Conservation (phyloP, 1,284 basidiomycete species). For the Marasmius fiardii region DNA sequence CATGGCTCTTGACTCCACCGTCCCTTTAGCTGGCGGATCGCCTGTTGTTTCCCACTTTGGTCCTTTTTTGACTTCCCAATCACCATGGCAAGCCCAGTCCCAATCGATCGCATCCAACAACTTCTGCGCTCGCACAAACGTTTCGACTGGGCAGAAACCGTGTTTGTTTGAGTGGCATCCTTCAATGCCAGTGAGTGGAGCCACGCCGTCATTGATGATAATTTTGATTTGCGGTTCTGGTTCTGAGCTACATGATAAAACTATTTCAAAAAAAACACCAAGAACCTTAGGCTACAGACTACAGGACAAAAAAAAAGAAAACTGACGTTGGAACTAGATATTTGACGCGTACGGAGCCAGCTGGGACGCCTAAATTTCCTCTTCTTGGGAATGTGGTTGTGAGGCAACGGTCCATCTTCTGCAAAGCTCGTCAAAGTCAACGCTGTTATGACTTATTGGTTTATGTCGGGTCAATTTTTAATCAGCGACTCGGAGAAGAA, state of each 20-base stretch:
- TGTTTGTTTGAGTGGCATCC: conserved; percentile 72
- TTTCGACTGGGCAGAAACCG: conserved; percentile 77
- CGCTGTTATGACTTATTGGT: conserved; percentile 73
- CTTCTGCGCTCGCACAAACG: conserved; percentile 72
- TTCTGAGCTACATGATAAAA: conserved; percentile 52
- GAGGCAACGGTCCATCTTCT: conserved; percentile 63
- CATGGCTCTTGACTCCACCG: too few relatives aligned
- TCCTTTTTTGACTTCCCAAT: conserved; percentile 63
- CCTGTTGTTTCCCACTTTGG: conserved; percentile 60
- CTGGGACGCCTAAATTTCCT: conserved; percentile 61
- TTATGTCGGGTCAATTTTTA: too few relatives aligned
- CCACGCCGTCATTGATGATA: conserved; percentile 86
- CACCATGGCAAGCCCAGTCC: conserved; percentile 70
- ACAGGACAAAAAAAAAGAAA: background rate
- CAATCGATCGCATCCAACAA: conserved; percentile 71
- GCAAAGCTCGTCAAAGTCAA: conserved; percentile 75
- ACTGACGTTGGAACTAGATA: conserved; percentile 70
- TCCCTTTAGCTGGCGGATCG: conserved; percentile 25
- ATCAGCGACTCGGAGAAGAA: too few relatives aligned
- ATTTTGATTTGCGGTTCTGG: conserved; percentile 68
- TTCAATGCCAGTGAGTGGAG: conserved; percentile 71
- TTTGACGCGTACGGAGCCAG: conserved; percentile 79
- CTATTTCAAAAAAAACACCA: conserved; percentile 30
- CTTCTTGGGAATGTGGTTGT: conserved; percentile 63
- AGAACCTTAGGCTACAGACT: conserved; percentile 3